Evolutionary conservation across 305 asterid genomes (phyloP).

Genomic region (Solanum hybrid): DNA sequence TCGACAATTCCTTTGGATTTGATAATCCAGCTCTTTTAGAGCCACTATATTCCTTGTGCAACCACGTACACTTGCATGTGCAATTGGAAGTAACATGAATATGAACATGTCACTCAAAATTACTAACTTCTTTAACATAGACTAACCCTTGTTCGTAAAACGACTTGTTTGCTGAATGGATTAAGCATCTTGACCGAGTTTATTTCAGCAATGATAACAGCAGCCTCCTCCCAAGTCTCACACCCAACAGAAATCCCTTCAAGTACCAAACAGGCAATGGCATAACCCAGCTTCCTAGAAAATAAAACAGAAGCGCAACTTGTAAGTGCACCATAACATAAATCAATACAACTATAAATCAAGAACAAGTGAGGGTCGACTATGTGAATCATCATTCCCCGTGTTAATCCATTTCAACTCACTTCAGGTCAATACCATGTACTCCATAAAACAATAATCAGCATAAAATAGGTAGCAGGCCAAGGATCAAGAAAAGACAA

Average conservation of each 20-base stretch:
- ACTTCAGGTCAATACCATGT: not conserved
- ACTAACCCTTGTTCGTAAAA: slow-evolving; percentile 33
- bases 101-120: not conserved
- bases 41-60: not conserved
- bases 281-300: slow-evolving; percentile 54
- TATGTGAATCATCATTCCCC: not conserved
- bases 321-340: not conserved
- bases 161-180: slow-evolving; percentile 49
- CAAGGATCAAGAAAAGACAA: not conserved
- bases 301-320: not conserved
- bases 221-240: slow-evolving; percentile 69
- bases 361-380: not conserved
- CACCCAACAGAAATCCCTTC: slow-evolving; percentile 44
- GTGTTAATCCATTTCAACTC: not conserved
- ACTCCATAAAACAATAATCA: not conserved
- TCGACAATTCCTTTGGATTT: not conserved
- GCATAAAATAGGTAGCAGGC: not conserved
- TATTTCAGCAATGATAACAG: slow-evolving; percentile 40
- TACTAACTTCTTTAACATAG: slow-evolving; percentile 1
- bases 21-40: not conserved
- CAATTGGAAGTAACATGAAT: not conserved
- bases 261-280: slow-evolving; percentile 57
- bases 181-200: slow-evolving; percentile 53
- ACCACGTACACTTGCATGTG: not conserved
- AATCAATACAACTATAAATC: not conserved